Evolutionary conservation across 495 filamentous ascomycete genomes (phyloP).

Genomic region (Penicillium canescens): DNA sequence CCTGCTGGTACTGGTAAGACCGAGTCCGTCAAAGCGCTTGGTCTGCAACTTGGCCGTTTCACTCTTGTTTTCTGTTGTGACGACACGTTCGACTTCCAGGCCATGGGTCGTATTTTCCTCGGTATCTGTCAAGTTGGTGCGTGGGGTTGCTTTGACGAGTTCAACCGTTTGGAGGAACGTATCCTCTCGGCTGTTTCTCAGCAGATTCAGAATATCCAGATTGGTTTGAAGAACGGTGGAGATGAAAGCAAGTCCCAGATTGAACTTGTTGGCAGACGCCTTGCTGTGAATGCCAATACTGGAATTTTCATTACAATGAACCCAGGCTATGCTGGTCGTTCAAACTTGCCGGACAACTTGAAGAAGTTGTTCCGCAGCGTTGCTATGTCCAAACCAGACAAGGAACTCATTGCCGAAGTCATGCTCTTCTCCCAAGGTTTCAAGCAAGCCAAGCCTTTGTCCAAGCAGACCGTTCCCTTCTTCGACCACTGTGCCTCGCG

Average conservation of each 20-base stretch:
- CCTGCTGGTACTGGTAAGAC: slow-evolving; percentile 99
- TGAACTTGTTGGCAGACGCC: slow-evolving; percentile 85
- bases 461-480: slow-evolving; percentile 94
- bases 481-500: slow-evolving; percentile 83
- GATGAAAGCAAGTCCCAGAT: slow-evolving; percentile 82
- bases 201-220: slow-evolving; percentile 98
- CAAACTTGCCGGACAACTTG: slow-evolving; percentile 95
- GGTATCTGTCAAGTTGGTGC: slow-evolving; percentile 99
- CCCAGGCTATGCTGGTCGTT: slow-evolving; percentile 96
- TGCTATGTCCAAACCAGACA: slow-evolving; percentile 99
- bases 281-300: slow-evolving; percentile 85
- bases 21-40: slow-evolving; percentile 96
- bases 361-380: slow-evolving; percentile 99
- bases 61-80: slow-evolving; percentile 99
- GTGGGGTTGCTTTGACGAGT: slow-evolving; percentile 99
- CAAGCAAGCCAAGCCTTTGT: slow-evolving; percentile 88
- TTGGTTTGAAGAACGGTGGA: slow-evolving; percentile 80
- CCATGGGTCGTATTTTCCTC: slow-evolving; percentile 98
- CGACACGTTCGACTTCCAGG: slow-evolving; percentile 98
- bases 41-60: slow-evolving; percentile 93
- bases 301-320: slow-evolving; percentile 99
- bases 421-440: slow-evolving; percentile 99
- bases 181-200: slow-evolving; percentile 98
- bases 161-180: slow-evolving; percentile 95
- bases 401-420: slow-evolving; percentile 98